A percentile compares a stretch with the other conserved stretches of the same genome.
Evolutionary conservation across 2,329 filamentous ascomycete genomes (phyloP).

Genomic region (Ascochyta pisi): DNA sequence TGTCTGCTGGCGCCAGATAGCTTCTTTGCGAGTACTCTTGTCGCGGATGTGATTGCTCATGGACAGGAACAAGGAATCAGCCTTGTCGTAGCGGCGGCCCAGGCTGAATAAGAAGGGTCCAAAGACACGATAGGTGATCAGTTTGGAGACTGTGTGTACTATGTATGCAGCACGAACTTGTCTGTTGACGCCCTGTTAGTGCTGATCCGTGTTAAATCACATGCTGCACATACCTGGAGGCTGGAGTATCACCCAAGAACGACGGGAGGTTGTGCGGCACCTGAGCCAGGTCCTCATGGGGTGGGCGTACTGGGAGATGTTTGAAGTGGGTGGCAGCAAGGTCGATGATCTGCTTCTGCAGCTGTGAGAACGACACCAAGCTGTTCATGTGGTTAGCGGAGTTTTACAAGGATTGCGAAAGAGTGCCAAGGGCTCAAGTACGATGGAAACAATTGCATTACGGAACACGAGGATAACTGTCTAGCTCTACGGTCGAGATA

Average conservation of each 20-base stretch:
- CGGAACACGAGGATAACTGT: constrained; percentile 17
- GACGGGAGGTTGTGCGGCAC: constrained; percentile 61
- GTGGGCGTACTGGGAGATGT: constrained; percentile 59
- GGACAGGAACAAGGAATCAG: constrained; percentile 62
- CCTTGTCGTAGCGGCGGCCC: constrained; percentile 61
- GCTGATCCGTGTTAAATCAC: not conserved
- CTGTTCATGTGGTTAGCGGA: constrained; percentile 44
- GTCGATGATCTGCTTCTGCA: constrained; percentile 60
- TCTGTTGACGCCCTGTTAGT: constrained; percentile 27
- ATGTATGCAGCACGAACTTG: constrained; percentile 62
- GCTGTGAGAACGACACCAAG: constrained; percentile 59
- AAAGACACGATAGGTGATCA: constrained; percentile 64
- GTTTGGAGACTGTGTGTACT: constrained; percentile 62
- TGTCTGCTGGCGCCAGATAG: constrained; percentile 65
- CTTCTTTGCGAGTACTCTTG: constrained; percentile 63
- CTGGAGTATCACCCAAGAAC: constrained; percentile 60
- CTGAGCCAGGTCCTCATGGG: constrained; percentile 58
- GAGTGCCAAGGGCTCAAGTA: constrained; percentile 14
- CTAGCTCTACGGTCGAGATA: constrained; percentile 20
- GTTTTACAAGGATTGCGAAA: constrained; percentile 12
- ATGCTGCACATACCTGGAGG: constrained; percentile 49
- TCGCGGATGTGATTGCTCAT: constrained; percentile 63
- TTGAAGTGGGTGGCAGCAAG: constrained; percentile 60
- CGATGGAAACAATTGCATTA: constrained; percentile 37
- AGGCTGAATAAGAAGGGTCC: constrained; percentile 65